Evolutionary conservation across 2,329 filamentous ascomycete genomes (phyloP).

Genomic region (Fusarium sp.): DNA sequence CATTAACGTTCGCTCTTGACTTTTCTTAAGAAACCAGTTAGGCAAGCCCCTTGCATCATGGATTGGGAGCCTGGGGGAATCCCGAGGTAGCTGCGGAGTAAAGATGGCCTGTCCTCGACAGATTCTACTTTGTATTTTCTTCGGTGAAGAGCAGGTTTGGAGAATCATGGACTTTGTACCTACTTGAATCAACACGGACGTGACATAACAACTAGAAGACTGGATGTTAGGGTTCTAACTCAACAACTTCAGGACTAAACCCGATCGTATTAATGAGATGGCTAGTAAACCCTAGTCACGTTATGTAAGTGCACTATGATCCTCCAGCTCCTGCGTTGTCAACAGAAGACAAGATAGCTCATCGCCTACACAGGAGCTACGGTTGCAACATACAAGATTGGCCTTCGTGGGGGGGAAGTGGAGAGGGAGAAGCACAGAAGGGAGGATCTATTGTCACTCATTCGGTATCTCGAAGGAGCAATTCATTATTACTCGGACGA

Average conservation of each 20-base stretch:
- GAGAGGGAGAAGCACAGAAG: neutral
- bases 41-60: neutral
- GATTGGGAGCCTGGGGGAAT: neutral
- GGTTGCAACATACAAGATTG: too few species aligned
- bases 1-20: neutral
- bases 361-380: rapidly evolving
- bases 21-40: neutral
- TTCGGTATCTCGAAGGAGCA: neutral
- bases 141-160: neutral
- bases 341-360: neutral
- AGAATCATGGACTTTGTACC: neutral
- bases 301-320: neutral
- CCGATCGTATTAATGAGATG: rapidly evolving
- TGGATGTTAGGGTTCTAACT: neutral
- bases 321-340: too few species aligned
- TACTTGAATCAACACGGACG: neutral
- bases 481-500: too few species aligned
- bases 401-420: neutral
- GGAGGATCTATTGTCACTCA: neutral
- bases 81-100: neutral
- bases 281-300: rapidly evolving
- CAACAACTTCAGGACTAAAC: neutral
- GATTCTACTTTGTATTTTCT: neutral
- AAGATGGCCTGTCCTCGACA: rapidly evolving
- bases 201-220: neutral